Percentiles rank a stretch among this genome's conserved stretches.
phyloP scores from a whole-genome alignment of 2,329 filamentous ascomycete species.

The Penicillium corylophilum region DNA sequence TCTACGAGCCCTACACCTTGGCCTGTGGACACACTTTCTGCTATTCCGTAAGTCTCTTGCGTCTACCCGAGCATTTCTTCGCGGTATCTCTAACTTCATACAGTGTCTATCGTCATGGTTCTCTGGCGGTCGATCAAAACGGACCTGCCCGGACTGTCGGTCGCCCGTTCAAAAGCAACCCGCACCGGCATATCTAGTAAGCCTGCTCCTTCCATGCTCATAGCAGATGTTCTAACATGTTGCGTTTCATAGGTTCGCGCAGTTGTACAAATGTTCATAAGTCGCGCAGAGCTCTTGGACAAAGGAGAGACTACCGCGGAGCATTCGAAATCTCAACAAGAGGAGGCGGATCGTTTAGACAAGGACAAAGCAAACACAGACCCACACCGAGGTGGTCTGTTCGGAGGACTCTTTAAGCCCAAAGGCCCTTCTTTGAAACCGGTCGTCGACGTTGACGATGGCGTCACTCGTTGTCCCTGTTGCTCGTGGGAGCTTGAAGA shows the following conservation, averaged over 20 bases:
- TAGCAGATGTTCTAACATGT: not conserved
- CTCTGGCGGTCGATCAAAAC: conserved; percentile 53
- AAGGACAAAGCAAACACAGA: conserved; percentile 58
- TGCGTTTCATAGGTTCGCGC: conserved; percentile 55
- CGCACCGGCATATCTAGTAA: conserved; percentile 63
- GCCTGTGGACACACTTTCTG: conserved; percentile 71
- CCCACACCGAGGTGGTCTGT: conserved; percentile 56
- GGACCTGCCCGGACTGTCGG: conserved; percentile 69
- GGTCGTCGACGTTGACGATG: conserved; percentile 58
- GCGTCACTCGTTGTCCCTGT: conserved; percentile 60
- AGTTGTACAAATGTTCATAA: conserved; percentile 63
- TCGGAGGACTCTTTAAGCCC: conserved; percentile 59
- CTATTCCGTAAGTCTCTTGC: conserved; percentile 55
- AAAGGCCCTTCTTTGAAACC: conserved; percentile 35
- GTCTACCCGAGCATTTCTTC: not conserved
- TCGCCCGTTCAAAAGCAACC: conserved; percentile 58
- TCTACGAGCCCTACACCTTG: conserved; percentile 69
- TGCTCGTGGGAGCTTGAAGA: conserved; percentile 66
- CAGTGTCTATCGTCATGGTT: conserved; percentile 61
- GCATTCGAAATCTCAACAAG: conserved; percentile 56
- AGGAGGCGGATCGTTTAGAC: conserved; percentile 61
- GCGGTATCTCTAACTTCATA: conserved; percentile 22
- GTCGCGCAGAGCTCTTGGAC: conserved; percentile 60
- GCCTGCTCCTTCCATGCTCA: conserved; percentile 10
- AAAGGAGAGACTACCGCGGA: conserved; percentile 63